Percentiles rank a stretch among this genome's conserved stretches.
Conservation (phyloP, 2,329 filamentous ascomycete species). For the Colletotrichum shisoi region DNA sequence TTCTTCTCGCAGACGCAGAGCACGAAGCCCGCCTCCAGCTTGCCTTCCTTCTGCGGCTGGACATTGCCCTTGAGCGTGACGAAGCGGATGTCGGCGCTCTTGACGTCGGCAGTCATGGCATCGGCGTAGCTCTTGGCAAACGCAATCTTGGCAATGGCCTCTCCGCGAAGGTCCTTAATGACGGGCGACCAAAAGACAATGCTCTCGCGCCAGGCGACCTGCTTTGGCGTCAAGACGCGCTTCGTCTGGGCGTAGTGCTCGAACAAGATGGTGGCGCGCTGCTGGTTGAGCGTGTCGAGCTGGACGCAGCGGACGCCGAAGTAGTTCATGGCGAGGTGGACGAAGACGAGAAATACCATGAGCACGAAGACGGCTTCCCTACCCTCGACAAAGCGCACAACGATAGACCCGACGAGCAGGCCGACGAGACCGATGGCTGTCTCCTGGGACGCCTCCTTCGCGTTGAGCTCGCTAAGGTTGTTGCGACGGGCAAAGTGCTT, state of each 20-base stretch:
- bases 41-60: neutral
- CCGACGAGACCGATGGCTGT: slow-evolving; percentile 89
- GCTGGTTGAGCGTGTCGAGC: slow-evolving; percentile 84
- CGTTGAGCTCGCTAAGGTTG: slow-evolving; percentile 92
- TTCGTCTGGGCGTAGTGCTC: slow-evolving; percentile 62
- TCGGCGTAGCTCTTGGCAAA: slow-evolving; percentile 55
- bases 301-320: slow-evolving; percentile 82
- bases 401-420: slow-evolving; percentile 82
- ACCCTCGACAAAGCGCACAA: slow-evolving; percentile 78
- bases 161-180: slow-evolving; percentile 44
- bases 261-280: slow-evolving; percentile 82
- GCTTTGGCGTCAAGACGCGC: slow-evolving; percentile 66
- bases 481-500: slow-evolving; percentile 88
- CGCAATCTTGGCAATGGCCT: slow-evolving; percentile 50
- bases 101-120: slow-evolving; percentile 16
- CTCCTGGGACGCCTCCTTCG: slow-evolving; percentile 94
- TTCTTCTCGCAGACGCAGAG: slow-evolving; percentile 10
- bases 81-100: slow-evolving; percentile 6
- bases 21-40: neutral
- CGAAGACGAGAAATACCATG: slow-evolving; percentile 73
- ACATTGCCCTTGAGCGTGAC: neutral
- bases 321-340: slow-evolving; percentile 87
- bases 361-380: slow-evolving; percentile 75
- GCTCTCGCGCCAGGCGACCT: slow-evolving; percentile 71
- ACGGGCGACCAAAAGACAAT: slow-evolving; percentile 61